Conservation (phyloP, 139 green algal genomes). For the Chlorella sp. region DNA sequence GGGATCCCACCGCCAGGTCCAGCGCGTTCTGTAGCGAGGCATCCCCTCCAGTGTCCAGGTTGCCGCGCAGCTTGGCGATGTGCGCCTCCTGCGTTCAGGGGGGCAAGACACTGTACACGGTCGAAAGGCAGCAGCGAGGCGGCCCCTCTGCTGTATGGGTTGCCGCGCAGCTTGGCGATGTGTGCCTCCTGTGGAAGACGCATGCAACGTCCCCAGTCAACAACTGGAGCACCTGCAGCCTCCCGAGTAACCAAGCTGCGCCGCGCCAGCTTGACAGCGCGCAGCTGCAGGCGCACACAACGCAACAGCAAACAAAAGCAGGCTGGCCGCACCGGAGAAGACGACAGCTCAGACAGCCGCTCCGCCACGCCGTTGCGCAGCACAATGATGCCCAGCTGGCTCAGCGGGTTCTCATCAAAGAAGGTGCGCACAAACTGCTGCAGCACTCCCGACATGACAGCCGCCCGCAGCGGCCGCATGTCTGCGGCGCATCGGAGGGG, state of each 20-base stretch:
- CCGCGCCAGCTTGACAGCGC: too few relatives aligned
- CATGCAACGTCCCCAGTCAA: too few relatives aligned
- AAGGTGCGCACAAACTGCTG: slow-evolving; percentile 89
- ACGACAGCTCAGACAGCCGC: slow-evolving; percentile 78
- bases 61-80: slow-evolving; percentile 58
- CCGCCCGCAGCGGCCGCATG: slow-evolving; percentile 83
- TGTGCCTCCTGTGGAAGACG: slow-evolving; percentile 72
- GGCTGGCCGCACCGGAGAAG: slow-evolving; percentile 53
- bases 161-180: slow-evolving; percentile 58
- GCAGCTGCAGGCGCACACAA: too few relatives aligned
- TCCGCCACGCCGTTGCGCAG: slow-evolving; percentile 86
- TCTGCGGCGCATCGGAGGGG: slow-evolving; percentile 52
- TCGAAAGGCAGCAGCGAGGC: too few relatives aligned
- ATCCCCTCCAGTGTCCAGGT: slow-evolving; percentile 65
- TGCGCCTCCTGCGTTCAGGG: slow-evolving; percentile 55
- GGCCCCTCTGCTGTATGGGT: slow-evolving; percentile 60
- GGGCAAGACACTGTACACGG: too few relatives aligned
- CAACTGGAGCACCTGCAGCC: too few relatives aligned
- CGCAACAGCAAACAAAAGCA: too few relatives aligned
- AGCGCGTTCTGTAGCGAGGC: slow-evolving; percentile 91
- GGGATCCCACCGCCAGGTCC: slow-evolving; percentile 67
- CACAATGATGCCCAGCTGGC: slow-evolving; percentile 81
- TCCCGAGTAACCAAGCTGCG: too few relatives aligned
- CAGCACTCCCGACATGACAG: slow-evolving; percentile 66
- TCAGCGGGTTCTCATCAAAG: slow-evolving; percentile 97